These are phyloP conservation scores for Sutorius eximius DNA, from an alignment of 1,284 basidiomycete genomes.

Conservation along the genomic window DNA sequence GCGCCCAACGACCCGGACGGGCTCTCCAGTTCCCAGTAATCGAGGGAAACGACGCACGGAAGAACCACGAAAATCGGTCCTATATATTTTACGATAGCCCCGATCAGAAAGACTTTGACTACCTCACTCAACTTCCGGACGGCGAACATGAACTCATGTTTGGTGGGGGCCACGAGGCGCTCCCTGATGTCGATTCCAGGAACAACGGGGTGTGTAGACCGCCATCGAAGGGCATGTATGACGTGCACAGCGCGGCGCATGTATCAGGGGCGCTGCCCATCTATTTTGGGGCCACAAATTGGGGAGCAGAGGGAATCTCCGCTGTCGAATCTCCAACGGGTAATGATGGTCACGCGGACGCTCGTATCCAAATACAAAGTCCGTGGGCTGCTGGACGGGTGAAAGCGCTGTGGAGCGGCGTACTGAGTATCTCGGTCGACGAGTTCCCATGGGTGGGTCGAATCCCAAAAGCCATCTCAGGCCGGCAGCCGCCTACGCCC, in stretches of 20 bases:
- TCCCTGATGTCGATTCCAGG: conserved; percentile 23
- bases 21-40: conserved; percentile 37
- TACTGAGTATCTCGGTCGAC: conserved; percentile 56
- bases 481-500: conserved; percentile 24
- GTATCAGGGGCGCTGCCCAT: conserved; percentile 47
- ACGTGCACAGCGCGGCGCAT: conserved; percentile 43
- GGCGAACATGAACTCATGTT: conserved; percentile 62
- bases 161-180: conserved; percentile 47
- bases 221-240: conserved; percentile 43
- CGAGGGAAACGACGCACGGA: conserved; percentile 18
- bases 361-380: not conserved
- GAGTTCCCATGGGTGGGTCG: conserved; percentile 57
- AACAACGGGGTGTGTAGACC: conserved; percentile 38
- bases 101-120: conserved; percentile 53
- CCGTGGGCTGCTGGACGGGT: conserved; percentile 41
- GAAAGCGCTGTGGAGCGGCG: conserved; percentile 58
- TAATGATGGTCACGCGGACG: not conserved
- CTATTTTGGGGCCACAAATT: conserved; percentile 46
- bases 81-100: conserved; percentile 59
- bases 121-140: conserved; percentile 66
- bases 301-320: conserved; percentile 35
- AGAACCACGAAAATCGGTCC: conserved; percentile 43
- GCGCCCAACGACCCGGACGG: conserved; percentile 57
- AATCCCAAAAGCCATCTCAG: conserved; percentile 42
- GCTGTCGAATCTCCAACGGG: conserved; percentile 3